A percentile compares a stretch with the other conserved stretches of the same genome.
Evolutionary conservation across 2,329 filamentous ascomycete genomes (phyloP).

Genomic region (Pseudogymnoascus sp.): DNA sequence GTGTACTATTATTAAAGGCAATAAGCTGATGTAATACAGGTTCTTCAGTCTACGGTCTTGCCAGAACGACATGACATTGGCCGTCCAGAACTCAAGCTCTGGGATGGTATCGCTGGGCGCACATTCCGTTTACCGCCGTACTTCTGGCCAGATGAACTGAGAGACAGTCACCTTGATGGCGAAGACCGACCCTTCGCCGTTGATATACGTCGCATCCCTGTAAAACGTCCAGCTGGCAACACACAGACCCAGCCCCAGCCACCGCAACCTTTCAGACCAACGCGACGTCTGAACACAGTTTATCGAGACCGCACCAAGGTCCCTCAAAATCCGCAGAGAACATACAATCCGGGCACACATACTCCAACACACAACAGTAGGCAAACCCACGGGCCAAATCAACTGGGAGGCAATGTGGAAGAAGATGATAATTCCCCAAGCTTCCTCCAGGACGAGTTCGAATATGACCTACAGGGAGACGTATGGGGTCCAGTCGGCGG

Average conservation of each 20-base stretch:
- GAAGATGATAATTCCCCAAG: neutral
- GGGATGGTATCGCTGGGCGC: neutral
- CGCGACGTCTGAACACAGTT: neutral
- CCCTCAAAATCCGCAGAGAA: neutral
- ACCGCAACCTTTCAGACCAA: neutral
- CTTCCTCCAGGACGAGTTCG: neutral
- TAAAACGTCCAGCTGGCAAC: neutral
- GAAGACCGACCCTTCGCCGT: neutral
- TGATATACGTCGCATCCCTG: neutral
- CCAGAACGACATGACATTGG: neutral
- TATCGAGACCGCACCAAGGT: neutral
- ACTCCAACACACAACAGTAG: neutral
- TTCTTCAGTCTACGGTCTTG: neutral
- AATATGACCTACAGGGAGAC: neutral
- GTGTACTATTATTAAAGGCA: neutral
- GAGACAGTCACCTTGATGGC: neutral
- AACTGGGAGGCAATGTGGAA: neutral
- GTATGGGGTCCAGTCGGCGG: conserved; percentile 2
- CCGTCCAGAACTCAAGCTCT: neutral
- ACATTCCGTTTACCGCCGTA: conserved; percentile 6
- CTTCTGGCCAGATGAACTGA: neutral
- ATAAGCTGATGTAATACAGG: conserved; percentile 3
- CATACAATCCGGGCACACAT: neutral
- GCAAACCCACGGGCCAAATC: neutral
- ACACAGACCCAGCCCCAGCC: neutral